These are phyloP conservation scores for Beauveria rudraprayagi DNA, from an alignment of 2,329 filamentous ascomycete species.

Conservation along the genomic window DNA sequence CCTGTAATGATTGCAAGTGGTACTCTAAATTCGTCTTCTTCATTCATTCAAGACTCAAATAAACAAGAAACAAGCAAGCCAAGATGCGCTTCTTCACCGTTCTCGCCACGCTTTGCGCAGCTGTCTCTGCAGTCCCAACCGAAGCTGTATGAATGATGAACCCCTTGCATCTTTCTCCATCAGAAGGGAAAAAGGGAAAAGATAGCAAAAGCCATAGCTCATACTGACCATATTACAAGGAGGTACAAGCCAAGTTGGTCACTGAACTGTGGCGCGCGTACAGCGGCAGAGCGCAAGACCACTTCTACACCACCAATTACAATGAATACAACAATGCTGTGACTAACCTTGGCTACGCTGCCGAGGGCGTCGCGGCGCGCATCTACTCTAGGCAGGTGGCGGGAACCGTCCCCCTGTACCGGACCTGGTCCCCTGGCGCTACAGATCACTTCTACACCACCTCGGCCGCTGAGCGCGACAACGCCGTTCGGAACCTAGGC, in stretches of 20 bases:
- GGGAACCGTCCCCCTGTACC: not conserved
- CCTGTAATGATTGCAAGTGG: too few relatives aligned
- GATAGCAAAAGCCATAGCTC: not conserved
- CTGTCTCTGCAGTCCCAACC: not conserved
- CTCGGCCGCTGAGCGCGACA: slow-evolving; percentile 9
- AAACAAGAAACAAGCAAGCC: not conserved
- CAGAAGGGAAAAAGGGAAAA: too few relatives aligned
- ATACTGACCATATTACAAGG: not conserved
- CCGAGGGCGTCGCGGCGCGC: not conserved
- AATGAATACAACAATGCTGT: slow-evolving; percentile 11
- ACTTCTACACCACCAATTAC: slow-evolving; percentile 11
- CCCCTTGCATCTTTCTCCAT: too few relatives aligned
- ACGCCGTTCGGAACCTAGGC: not conserved
- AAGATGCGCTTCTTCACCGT: slow-evolving; percentile 7
- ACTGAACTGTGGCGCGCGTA: slow-evolving; percentile 10
- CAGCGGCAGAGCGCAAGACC: not conserved
- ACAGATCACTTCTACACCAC: slow-evolving; percentile 11
- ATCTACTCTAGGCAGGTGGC: not conserved
- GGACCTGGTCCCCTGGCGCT: not conserved
- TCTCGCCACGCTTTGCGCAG: not conserved
- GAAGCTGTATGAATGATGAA: not conserved
- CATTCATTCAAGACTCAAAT: not conserved
- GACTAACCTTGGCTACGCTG: not conserved
- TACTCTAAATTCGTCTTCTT: too few relatives aligned
- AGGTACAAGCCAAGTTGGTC: not conserved